phyloP scores from a whole-genome alignment of 2,329 filamentous ascomycete genomes.

The Cryphonectria parasitica region DNA sequence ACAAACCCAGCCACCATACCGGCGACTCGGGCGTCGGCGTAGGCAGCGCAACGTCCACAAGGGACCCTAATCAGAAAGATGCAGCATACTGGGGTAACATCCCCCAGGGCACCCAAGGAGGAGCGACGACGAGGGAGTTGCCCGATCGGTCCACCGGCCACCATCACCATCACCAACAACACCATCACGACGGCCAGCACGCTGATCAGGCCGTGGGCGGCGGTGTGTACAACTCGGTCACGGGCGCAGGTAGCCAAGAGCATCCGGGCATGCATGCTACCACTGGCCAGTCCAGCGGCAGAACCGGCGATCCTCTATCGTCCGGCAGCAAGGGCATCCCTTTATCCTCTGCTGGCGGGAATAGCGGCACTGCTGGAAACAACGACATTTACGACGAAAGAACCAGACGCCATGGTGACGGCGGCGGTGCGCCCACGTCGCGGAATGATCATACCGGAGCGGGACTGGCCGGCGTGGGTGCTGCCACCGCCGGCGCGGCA shows the following conservation, averaged over 20 bases:
- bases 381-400: constrained; percentile 22
- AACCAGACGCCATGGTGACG: constrained; percentile 18
- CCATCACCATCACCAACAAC: constrained; percentile 5
- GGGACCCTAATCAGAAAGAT: constrained; percentile 8
- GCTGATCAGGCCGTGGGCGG: constrained; percentile 9
- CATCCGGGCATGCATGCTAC: constrained; percentile 5
- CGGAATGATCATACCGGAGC: constrained; percentile 24
- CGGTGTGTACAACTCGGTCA: constrained; percentile 14
- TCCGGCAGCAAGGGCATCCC: constrained; percentile 18
- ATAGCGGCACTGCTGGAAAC: neutral
- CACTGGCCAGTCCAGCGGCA: constrained; percentile 10
- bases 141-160: constrained; percentile 9
- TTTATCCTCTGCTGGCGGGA: neutral
- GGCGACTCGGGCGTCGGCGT: constrained; percentile 24
- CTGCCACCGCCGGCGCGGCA: constrained; percentile 18
- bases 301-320: constrained; percentile 18
- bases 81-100: constrained; percentile 28
- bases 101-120: constrained; percentile 11
- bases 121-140: constrained; percentile 5
- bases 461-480: constrained; percentile 11
- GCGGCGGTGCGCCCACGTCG: constrained; percentile 24
- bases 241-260: constrained; percentile 22
- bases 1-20: neutral
- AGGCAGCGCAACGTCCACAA: neutral
- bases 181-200: neutral